Percentiles rank a stretch among this genome's conserved stretches.
phyloP scores from a whole-genome alignment of 2,329 filamentous ascomycete species.

The Calonectria henricotiae region DNA sequence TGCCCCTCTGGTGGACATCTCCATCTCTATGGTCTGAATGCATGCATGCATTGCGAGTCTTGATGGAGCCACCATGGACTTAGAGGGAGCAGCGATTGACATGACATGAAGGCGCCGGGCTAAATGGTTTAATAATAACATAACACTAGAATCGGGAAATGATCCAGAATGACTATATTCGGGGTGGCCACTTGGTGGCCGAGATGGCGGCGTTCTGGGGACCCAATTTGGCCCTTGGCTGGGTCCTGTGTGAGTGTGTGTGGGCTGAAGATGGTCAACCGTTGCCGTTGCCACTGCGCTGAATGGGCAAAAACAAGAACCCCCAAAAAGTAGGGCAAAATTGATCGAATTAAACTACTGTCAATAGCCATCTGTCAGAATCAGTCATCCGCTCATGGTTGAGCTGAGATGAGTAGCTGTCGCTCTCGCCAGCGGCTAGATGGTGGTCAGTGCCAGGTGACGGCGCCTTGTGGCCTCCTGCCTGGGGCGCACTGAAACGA shows the following conservation, averaged over 20 bases:
- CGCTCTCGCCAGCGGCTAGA: conserved; percentile 12
- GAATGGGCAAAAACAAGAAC: not conserved
- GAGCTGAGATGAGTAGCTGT: conserved; percentile 25
- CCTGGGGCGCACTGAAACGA: conserved; percentile 39
- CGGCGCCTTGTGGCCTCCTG: conserved; percentile 44
- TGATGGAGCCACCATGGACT: conserved; percentile 1
- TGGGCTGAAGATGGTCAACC: conserved; percentile 27
- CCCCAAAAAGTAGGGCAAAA: not conserved
- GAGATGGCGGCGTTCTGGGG: conserved; percentile 25
- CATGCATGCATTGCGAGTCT: not conserved
- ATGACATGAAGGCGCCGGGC: conserved; percentile 5
- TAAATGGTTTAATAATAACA: conserved; percentile 14
- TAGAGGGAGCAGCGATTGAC: conserved; percentile 7
- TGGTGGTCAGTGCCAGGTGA: conserved; percentile 37
- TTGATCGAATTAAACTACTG: conserved; percentile 17
- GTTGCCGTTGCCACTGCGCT: conserved; percentile 11
- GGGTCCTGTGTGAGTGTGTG: conserved; percentile 10
- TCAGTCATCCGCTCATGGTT: conserved; percentile 19
- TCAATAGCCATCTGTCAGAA: conserved; percentile 30
- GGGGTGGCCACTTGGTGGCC: conserved; percentile 19
- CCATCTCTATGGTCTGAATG: not conserved
- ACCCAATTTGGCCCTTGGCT: conserved; percentile 21
- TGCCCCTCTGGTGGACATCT: conserved; percentile 17
- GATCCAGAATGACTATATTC: conserved; percentile 30
- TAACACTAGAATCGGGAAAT: conserved; percentile 26